These are phyloP conservation scores for Trichoderma sp. DNA, from an alignment of 2,329 filamentous ascomycete genomes.

Conservation along the genomic window DNA sequence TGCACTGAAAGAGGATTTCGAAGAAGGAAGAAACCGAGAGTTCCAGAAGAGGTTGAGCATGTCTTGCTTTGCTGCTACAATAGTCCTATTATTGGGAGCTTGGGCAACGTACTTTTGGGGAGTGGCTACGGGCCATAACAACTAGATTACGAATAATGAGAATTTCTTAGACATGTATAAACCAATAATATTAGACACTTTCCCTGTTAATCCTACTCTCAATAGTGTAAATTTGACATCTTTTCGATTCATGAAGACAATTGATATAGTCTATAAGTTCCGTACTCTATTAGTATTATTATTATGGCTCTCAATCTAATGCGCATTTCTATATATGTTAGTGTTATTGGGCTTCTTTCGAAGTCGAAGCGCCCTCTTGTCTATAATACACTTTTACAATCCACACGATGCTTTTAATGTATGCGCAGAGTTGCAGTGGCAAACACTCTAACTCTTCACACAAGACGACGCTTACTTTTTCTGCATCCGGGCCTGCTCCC, in stretches of 20 bases:
- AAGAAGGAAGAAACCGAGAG: slow-evolving; percentile 33
- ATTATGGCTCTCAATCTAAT: neutral
- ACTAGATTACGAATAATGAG: neutral
- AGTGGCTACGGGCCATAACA: slow-evolving; percentile 51
- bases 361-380: neutral
- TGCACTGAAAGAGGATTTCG: slow-evolving; percentile 41
- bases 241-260: neutral
- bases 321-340: neutral
- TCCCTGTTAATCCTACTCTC: neutral
- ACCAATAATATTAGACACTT: neutral
- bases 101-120: slow-evolving; percentile 62
- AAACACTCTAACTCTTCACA: neutral
- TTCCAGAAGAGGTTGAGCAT: slow-evolving; percentile 44
- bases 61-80: slow-evolving; percentile 42
- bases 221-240: neutral
- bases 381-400: neutral
- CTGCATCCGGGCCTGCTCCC: neutral
- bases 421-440: neutral
- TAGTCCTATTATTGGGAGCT: slow-evolving; percentile 48
- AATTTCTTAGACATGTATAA: neutral
- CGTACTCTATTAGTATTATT: neutral
- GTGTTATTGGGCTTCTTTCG: rapidly evolving
- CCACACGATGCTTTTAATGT: neutral
- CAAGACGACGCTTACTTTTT: neutral
- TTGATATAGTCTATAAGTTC: neutral